A percentile compares a stretch with the other conserved stretches of the same genome.
These are phyloP conservation scores for Heracleum sosnowskyi DNA, from an alignment of 129 eudicot genomes.

Conservation along the genomic window DNA sequence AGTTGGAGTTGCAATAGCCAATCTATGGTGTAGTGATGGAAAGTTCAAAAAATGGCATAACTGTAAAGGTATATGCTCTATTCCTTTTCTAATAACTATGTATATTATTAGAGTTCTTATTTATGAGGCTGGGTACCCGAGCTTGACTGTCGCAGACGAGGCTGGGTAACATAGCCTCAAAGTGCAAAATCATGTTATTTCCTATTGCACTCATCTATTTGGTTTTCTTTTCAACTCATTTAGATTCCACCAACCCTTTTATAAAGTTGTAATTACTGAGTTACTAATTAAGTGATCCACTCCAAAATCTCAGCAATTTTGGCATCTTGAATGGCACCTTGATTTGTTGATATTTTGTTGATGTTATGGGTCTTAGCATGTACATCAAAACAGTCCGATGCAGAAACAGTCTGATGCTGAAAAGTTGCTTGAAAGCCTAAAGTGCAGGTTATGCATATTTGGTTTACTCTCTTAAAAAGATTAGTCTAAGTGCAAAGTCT, in stretches of 20 bases:
- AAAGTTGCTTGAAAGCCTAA: slow-evolving; percentile 61
- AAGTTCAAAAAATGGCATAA: too few relatives aligned
- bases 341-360: slow-evolving; percentile 71
- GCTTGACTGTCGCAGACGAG: neutral
- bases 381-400: slow-evolving; percentile 40
- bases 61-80: too few relatives aligned
- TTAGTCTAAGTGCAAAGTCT: neutral
- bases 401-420: too few relatives aligned
- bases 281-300: neutral
- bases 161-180: neutral
- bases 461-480: neutral
- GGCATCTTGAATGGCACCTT: slow-evolving; percentile 96
- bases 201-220: neutral
- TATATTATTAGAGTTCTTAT: too few relatives aligned
- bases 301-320: slow-evolving; percentile 36
- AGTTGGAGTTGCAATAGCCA: too few relatives aligned
- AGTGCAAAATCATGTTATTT: neutral
- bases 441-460: slow-evolving; percentile 36
- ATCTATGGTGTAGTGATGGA: too few relatives aligned
- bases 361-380: slow-evolving; percentile 76
- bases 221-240: neutral
- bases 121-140: too few relatives aligned
- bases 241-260: neutral
- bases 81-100: too few relatives aligned
- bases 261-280: neutral